Base-by-base conservation (phyloP, 805 yeast genomes). In the Candida argentea region DNA sequence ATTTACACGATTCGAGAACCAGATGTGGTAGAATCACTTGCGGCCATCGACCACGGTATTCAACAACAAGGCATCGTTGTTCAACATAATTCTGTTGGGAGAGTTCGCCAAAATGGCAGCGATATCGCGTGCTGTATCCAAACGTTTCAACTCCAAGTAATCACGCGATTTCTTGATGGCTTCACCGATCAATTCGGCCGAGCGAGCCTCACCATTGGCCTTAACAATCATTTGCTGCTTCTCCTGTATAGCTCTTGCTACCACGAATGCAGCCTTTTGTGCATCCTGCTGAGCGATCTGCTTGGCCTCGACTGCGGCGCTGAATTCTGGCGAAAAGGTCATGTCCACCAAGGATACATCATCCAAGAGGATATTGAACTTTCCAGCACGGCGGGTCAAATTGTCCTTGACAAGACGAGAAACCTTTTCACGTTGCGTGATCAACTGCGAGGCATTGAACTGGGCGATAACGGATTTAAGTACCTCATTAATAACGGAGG, bases 201-300 rank as follows among this genome's bases (percentile, higher is more conserved):
- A 82, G 52, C 84, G 76, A 40, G 98, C 98, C 62, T 91, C 98
- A 74, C 98, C 98, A 55, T 85, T 83, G 8, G 98, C 97, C 57
- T 81, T 85, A 33, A 91, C 96, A 38, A 91, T 94, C 65, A 85
- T 69, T 52, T 93, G 94, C 60, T 91, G 97, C 56, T 91, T 91
- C 62, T 91, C 97, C 60, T 91, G 98, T 44, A 83, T 76, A 6
- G 98, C 98, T 53, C 86, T 84, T 56, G 91, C 98, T 29, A 91
- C 98, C 24, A 91, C 67, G 43, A 87, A 91, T 1, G 97, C 96
- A 6, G 98, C 97, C 56, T 94, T 78, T 61, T 91, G 96, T 13
- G 98, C 97, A 53, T 91, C 98, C 66, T 91, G 98, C 58, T 91
- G 98, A 16, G 98, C 97, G 58, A 91, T 91, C 65, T 91, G 98